phyloP scores from a whole-genome alignment of 2,329 filamentous ascomycete species.

The Stenocarpella maydis region DNA sequence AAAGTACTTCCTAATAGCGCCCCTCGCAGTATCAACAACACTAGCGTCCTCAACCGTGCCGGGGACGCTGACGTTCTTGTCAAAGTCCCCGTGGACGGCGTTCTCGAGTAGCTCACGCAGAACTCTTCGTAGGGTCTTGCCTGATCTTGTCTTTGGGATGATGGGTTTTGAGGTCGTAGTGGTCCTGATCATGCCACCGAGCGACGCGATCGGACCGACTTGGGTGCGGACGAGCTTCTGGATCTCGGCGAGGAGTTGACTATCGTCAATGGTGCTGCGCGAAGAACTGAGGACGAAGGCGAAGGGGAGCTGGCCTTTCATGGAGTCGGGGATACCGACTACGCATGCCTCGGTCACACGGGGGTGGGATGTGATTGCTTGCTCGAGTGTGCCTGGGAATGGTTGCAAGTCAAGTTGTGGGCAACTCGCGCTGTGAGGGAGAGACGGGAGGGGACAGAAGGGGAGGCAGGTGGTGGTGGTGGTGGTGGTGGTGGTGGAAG shows the following conservation, averaged over 20 bases:
- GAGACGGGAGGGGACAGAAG: not conserved
- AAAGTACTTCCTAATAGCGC: slow-evolving; percentile 80
- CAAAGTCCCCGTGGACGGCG: slow-evolving; percentile 75
- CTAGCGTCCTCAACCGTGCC: slow-evolving; percentile 84
- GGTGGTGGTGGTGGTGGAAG: too few relatives aligned
- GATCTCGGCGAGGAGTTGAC: slow-evolving; percentile 64
- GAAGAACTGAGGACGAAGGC: slow-evolving; percentile 73
- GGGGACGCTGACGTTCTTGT: slow-evolving; percentile 76
- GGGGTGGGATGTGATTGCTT: slow-evolving; percentile 85
- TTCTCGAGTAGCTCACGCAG: slow-evolving; percentile 86
- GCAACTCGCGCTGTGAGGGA: not conserved
- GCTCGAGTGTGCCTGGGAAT: slow-evolving; percentile 79
- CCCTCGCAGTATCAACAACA: slow-evolving; percentile 77
- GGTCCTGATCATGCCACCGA: slow-evolving; percentile 82
- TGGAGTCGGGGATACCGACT: slow-evolving; percentile 81
- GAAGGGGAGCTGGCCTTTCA: slow-evolving; percentile 93
- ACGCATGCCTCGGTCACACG: slow-evolving; percentile 85
- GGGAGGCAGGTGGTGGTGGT: too few relatives aligned
- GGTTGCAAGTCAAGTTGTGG: slow-evolving; percentile 23
- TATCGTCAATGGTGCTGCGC: slow-evolving; percentile 61
- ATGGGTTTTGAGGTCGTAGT: slow-evolving; percentile 69
- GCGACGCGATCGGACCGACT: slow-evolving; percentile 85
- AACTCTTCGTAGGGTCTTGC: slow-evolving; percentile 86
- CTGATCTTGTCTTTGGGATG: slow-evolving; percentile 92
- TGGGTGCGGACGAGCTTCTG: slow-evolving; percentile 77